Evolutionary conservation across 2,329 filamentous ascomycete species (phyloP).

Genomic region (Lasiodiplodia theobromae): DNA sequence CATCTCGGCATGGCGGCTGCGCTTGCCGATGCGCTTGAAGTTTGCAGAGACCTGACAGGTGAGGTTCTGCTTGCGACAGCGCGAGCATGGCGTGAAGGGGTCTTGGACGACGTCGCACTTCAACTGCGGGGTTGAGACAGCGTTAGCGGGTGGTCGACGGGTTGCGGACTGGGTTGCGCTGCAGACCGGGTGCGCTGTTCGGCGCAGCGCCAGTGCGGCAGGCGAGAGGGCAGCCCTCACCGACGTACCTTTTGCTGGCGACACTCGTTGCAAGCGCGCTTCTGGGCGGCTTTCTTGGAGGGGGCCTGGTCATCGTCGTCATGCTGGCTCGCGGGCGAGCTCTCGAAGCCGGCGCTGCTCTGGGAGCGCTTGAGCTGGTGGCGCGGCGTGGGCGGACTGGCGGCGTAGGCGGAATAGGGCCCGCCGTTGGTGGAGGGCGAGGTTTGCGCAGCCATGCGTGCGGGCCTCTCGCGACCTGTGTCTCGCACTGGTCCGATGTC

Average conservation of each 20-base stretch:
- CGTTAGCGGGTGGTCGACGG: slow-evolving; percentile 33
- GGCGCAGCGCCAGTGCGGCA: neutral
- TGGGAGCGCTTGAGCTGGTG: slow-evolving; percentile 29
- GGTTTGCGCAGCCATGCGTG: slow-evolving; percentile 28
- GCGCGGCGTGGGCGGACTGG: slow-evolving; percentile 27
- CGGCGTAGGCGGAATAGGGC: slow-evolving; percentile 23
- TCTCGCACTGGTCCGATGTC: slow-evolving; percentile 24
- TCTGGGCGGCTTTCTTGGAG: slow-evolving; percentile 47
- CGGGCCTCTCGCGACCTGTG: slow-evolving; percentile 5
- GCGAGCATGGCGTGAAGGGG: slow-evolving; percentile 77
- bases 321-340: slow-evolving; percentile 46
- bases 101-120: slow-evolving; percentile 86
- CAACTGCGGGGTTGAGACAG: slow-evolving; percentile 58
- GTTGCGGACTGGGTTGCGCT: neutral
- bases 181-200: neutral
- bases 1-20: slow-evolving; percentile 85
- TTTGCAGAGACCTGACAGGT: slow-evolving; percentile 87
- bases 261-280: slow-evolving; percentile 85
- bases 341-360: slow-evolving; percentile 41
- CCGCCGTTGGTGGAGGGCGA: slow-evolving; percentile 29
- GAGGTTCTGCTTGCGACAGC: slow-evolving; percentile 80
- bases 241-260: slow-evolving; percentile 78
- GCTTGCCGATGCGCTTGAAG: slow-evolving; percentile 84
- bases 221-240: neutral
- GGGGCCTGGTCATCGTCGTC: slow-evolving; percentile 37